phyloP scores from a whole-genome alignment of 108 stramenopile species.

The Bacterosira constricta region DNA sequence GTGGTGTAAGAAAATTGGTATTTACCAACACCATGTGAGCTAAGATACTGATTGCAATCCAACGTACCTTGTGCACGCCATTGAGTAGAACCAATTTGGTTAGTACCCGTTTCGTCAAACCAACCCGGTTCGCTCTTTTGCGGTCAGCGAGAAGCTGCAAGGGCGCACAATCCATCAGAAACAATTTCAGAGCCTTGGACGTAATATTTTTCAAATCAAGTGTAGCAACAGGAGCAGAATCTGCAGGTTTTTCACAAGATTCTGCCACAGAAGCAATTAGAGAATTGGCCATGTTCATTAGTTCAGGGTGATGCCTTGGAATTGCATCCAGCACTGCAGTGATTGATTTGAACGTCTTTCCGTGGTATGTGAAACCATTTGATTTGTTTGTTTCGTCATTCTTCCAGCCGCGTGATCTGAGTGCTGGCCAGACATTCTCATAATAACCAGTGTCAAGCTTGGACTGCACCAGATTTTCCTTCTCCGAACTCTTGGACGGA shows the following conservation, averaged over 20 bases:
- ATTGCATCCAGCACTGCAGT: constrained; percentile 60
- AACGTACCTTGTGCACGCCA: constrained; percentile 24
- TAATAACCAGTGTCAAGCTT: constrained; percentile 35
- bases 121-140: constrained; percentile 39
- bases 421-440: constrained; percentile 62
- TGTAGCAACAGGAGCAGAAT: neutral
- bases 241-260: constrained; percentile 24
- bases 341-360: constrained; percentile 53
- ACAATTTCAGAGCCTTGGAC: constrained; percentile 46
- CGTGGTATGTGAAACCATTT: constrained; percentile 27
- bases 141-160: constrained; percentile 72
- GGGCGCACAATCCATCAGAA: constrained; percentile 67
- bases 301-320: constrained; percentile 69
- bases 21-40: neutral
- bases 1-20: neutral
- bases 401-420: constrained; percentile 79
- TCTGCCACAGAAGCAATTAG: constrained; percentile 47
- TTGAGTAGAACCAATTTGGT: constrained; percentile 29
- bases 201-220: constrained; percentile 37
- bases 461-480: constrained; percentile 18
- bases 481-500: neutral
- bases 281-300: constrained; percentile 53
- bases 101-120: constrained; percentile 50
- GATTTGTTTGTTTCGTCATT: constrained; percentile 25
- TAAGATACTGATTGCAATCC: neutral